Evolutionary conservation across 2,329 filamentous ascomycete genomes (phyloP).

Genomic region (Nemania sp.): DNA sequence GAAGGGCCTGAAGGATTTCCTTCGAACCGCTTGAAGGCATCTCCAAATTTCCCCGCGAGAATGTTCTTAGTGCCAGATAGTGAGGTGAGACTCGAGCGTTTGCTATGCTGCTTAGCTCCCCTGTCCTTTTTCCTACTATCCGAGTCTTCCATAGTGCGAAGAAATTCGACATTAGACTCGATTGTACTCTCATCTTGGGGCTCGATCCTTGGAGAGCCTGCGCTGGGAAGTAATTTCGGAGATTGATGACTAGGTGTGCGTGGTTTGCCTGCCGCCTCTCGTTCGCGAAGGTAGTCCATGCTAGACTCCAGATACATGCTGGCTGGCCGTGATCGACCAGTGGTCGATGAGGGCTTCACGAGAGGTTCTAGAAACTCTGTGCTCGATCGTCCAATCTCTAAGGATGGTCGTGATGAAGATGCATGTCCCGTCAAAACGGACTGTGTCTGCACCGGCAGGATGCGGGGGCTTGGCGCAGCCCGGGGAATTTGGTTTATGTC

Average conservation of each 20-base stretch:
- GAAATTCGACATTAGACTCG: slow-evolving; percentile 78
- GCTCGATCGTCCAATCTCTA: slow-evolving; percentile 71
- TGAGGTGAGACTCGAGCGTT: slow-evolving; percentile 74
- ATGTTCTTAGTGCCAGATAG: slow-evolving; percentile 78
- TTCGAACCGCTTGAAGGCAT: slow-evolving; percentile 93
- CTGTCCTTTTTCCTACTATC: slow-evolving; percentile 60
- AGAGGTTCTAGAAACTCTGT: slow-evolving; percentile 63
- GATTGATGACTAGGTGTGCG: slow-evolving; percentile 42
- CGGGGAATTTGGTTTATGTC: slow-evolving; percentile 33
- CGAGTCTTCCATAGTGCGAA: slow-evolving; percentile 73
- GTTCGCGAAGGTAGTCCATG: slow-evolving; percentile 79
- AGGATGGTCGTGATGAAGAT: slow-evolving; percentile 65
- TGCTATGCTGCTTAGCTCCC: slow-evolving; percentile 60
- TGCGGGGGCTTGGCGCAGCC: slow-evolving; percentile 34
- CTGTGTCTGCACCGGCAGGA: slow-evolving; percentile 42
- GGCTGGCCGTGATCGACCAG: slow-evolving; percentile 66
- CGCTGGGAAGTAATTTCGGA: slow-evolving; percentile 43
- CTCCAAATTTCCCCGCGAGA: slow-evolving; percentile 85
- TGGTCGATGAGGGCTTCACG: slow-evolving; percentile 61
- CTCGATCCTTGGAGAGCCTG: slow-evolving; percentile 48
- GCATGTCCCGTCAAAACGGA: slow-evolving; percentile 44
- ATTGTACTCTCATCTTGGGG: slow-evolving; percentile 66
- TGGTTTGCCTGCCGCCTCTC: slow-evolving; percentile 60
- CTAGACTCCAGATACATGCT: slow-evolving; percentile 85
- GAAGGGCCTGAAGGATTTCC: slow-evolving; percentile 45